phyloP scores from a whole-genome alignment of 345 rosid species.

The Capsella bursapastoris region DNA sequence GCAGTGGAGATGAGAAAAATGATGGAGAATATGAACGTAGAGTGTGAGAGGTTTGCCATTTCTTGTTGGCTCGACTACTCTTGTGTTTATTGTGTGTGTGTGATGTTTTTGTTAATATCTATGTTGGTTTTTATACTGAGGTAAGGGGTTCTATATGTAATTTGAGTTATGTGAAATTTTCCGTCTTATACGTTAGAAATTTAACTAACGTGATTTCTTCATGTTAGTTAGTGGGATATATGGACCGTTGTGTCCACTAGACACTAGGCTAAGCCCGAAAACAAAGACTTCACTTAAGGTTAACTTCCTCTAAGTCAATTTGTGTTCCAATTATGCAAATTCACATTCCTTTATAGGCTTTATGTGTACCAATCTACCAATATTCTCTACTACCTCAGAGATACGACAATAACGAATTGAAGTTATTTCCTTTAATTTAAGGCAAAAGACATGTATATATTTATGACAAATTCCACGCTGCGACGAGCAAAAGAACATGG shows the following conservation, averaged over 20 bases:
- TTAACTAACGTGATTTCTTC: background rate
- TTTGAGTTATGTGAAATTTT: background rate
- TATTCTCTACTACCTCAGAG: too few relatives aligned
- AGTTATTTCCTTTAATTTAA: too few relatives aligned
- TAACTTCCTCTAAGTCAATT: background rate
- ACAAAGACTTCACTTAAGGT: background rate
- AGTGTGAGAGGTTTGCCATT: constrained; percentile 28
- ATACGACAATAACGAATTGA: too few relatives aligned
- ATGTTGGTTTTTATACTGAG: constrained; percentile 10
- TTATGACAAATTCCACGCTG: too few relatives aligned
- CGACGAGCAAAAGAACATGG: too few relatives aligned
- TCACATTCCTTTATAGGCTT: background rate
- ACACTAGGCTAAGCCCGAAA: background rate
- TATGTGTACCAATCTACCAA: background rate
- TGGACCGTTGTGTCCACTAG: background rate
- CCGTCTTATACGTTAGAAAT: background rate
- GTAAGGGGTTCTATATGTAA: background rate
- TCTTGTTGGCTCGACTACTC: background rate
- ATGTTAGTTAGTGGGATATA: background rate
- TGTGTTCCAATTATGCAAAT: background rate
- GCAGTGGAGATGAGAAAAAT: constrained; percentile 28
- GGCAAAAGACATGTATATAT: too few relatives aligned
- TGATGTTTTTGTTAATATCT: constrained; percentile 14
- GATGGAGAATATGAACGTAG: constrained; percentile 23
- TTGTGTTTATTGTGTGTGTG: background rate